Evolutionary conservation across 2,329 filamentous ascomycete species (phyloP).

Genomic region (Fusarium sp.): DNA sequence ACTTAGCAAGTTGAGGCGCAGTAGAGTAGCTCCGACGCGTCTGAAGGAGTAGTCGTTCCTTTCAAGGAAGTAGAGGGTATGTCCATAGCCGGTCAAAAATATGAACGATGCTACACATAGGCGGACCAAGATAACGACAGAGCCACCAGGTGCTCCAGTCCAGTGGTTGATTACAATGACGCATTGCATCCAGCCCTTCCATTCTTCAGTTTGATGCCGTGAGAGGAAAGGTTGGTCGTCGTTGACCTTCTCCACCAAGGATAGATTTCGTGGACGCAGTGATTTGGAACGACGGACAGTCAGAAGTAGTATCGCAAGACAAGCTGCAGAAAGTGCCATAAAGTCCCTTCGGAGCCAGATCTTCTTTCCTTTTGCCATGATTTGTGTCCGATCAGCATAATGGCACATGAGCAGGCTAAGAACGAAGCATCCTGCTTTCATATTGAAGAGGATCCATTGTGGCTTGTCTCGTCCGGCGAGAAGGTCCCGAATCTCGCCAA

Average conservation of each 20-base stretch:
- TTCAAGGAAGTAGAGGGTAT: conserved; percentile 68
- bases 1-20: conserved; percentile 69
- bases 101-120: conserved; percentile 69
- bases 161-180: conserved; percentile 68
- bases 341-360: conserved; percentile 33
- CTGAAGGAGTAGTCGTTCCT: conserved; percentile 68
- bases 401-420: conserved; percentile 45
- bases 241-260: not conserved
- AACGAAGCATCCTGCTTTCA: conserved; percentile 42
- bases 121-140: conserved; percentile 67
- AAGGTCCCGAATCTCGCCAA: conserved; percentile 30
- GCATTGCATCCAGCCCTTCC: conserved; percentile 75
- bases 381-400: conserved; percentile 47
- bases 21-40: conserved; percentile 63
- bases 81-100: conserved; percentile 72
- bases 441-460: conserved; percentile 31
- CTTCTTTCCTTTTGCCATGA: conserved; percentile 44
- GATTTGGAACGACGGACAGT: conserved; percentile 26
- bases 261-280: accelerated
- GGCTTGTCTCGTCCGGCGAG: not conserved
- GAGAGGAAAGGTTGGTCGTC: conserved; percentile 1
- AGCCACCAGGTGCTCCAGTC: conserved; percentile 60
- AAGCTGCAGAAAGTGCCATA: conserved; percentile 14
- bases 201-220: conserved; percentile 68
- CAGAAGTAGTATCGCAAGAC: not conserved